Conservation (phyloP, 2,329 filamentous ascomycete genomes). For the Corynespora cassiicola region DNA sequence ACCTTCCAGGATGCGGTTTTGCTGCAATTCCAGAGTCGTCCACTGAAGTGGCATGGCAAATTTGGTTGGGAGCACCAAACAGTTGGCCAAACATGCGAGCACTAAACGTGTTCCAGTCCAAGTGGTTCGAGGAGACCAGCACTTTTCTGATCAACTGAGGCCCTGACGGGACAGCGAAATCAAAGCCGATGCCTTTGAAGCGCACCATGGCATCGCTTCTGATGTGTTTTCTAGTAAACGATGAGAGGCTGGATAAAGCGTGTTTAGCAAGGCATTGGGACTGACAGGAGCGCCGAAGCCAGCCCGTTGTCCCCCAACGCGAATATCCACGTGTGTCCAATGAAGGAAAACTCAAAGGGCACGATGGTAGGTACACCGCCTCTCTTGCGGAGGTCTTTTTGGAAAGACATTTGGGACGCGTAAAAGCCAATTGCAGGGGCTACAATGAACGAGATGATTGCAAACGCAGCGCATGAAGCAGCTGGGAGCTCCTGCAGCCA, state of each 20-base stretch:
- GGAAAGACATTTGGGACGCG: too few relatives aligned
- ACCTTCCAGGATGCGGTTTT: slow-evolving; percentile 18
- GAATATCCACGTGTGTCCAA: slow-evolving; percentile 2
- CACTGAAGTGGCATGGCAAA: slow-evolving; percentile 3
- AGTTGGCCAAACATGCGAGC: slow-evolving; percentile 6
- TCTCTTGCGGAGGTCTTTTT: too few relatives aligned
- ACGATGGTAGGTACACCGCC: background rate
- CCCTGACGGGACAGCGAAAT: slow-evolving; percentile 10
- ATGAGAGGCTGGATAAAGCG: background rate
- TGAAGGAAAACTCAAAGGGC: background rate
- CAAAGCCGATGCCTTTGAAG: slow-evolving; percentile 13
- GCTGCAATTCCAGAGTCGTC: slow-evolving; percentile 14
- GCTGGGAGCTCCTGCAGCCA: too few relatives aligned
- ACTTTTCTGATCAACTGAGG: slow-evolving; percentile 11
- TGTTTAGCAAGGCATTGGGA: background rate
- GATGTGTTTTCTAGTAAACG: background rate
- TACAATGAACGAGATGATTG: too few relatives aligned
- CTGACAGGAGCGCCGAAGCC: background rate
- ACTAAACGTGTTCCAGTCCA: slow-evolving; percentile 11
- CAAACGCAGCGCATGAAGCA: too few relatives aligned
- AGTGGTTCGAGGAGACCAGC: slow-evolving; percentile 1
- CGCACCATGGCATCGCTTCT: background rate
- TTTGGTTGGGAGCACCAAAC: slow-evolving; percentile 3
- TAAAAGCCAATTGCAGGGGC: too few relatives aligned
- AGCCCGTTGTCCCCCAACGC: background rate